Evolutionary conservation across 208 protist species (phyloP).

Genomic region (Trypanosomatidae sp.): DNA sequence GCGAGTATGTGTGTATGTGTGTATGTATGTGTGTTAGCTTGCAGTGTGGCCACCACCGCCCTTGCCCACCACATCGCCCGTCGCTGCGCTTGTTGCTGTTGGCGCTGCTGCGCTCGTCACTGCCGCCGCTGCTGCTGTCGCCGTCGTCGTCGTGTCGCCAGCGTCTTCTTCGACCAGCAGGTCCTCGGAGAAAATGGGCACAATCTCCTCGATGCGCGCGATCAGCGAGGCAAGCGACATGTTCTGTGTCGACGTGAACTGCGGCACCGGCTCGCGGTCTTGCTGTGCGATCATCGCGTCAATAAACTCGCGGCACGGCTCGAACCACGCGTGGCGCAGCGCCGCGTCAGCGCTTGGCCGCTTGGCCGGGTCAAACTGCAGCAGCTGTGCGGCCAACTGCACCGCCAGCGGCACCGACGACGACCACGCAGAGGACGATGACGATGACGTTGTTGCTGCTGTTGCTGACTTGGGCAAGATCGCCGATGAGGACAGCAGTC

Average conservation of each 20-base stretch:
- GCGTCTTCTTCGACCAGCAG: constrained; percentile 49
- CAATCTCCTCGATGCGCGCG: constrained; percentile 51
- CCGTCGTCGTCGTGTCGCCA: too few species aligned
- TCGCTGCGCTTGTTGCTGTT: too few species aligned
- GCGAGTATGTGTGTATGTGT: background rate
- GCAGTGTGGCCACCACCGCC: background rate
- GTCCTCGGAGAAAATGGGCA: constrained; percentile 78
- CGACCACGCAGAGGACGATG: too few species aligned
- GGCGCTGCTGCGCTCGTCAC: too few species aligned
- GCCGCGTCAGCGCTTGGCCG: constrained; percentile 70
- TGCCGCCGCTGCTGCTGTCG: too few species aligned
- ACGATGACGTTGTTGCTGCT: constrained; percentile 4
- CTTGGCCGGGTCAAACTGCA: constrained; percentile 71
- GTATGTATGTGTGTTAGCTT: background rate
- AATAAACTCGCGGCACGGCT: constrained; percentile 65
- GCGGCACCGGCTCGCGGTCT: constrained; percentile 26
- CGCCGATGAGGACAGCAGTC: constrained; percentile 29
- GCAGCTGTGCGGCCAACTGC: constrained; percentile 55
- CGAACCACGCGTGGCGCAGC: constrained; percentile 75
- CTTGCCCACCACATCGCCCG: background rate
- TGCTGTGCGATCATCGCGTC: constrained; percentile 53
- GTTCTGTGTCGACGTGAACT: constrained; percentile 36
- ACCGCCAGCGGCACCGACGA: too few species aligned
- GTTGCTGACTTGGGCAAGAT: constrained; percentile 26
- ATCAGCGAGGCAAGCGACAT: constrained; percentile 38